Base-by-base conservation (phyloP, 768 basidiomycete species). In the Paxillus rubicundulus region DNA sequence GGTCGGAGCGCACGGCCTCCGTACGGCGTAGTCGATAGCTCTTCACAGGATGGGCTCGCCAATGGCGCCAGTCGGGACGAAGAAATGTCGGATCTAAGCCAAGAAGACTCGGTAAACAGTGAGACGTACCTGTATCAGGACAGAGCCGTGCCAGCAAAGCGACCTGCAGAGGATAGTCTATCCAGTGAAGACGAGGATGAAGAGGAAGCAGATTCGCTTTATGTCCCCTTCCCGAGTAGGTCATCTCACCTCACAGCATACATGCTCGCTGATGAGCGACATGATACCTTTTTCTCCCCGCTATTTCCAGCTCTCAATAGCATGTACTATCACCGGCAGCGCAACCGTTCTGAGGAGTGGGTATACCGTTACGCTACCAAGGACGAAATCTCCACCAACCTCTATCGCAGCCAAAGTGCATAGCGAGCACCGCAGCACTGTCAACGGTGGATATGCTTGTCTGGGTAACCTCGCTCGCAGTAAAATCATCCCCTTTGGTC, bases 341-440 rank as follows among this genome's bases (percentile, higher is more conserved):
- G 30, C 20, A 21, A 54, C 32, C 10, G 10, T 40, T 49, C 57
- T 18, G 41, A 54, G 8, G 56, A 52, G 21, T 69, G 69, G 69
- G 44, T 34, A 32, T 69, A 69, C 52, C 67, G 68, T 49, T 71
- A 71, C 33, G 58, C 68, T 30, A 70, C 68, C 28, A 46, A 60
- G 14, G 54, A 69, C n/a, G 68, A 69, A 47, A 61, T 71, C 4
- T 54, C 45, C 10, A 59, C 56, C 47, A 69, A 69, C 54, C 41
- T 56, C 39, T 67, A 65, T 49, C 55, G 18, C 4, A 61, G 56
- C 9, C 60, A 58, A 45, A 52, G 49, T n/a, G 59, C 53, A 38
- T 50, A 33, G 18, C 55, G 61, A 42, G 48, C 30, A 30, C 51
- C 27, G 28, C 37, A 37, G 5, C 13, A 20, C 20, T 24, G 32